Conservation (phyloP, 179 eudicot species). For the Patellifolia procumbens region DNA sequence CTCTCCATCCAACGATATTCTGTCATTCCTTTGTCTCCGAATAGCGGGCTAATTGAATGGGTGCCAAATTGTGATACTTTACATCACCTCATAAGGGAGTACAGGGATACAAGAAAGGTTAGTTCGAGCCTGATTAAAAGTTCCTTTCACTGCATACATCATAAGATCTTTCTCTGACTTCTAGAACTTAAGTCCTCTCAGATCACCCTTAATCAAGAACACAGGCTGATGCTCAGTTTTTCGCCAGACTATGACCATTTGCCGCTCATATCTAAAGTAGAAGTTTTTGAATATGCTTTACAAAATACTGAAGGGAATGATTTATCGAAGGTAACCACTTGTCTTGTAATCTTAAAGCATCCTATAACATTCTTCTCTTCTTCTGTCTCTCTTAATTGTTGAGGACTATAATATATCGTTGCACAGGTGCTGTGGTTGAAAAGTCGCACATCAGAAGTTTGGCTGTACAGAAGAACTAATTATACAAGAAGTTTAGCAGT, state of each 20-base stretch:
- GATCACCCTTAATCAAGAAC: slow-evolving; percentile 95
- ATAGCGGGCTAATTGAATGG: slow-evolving; percentile 98
- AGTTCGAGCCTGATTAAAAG: slow-evolving; percentile 14
- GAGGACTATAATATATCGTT: slow-evolving; percentile 11
- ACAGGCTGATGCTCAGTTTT: slow-evolving; percentile 83
- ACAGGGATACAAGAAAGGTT: slow-evolving; percentile 98
- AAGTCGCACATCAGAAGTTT: slow-evolving; percentile 97
- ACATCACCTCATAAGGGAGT: slow-evolving; percentile 94
- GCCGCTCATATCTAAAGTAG: slow-evolving; percentile 95
- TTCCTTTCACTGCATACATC: slow-evolving; percentile 8
- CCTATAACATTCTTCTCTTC: slow-evolving; percentile 5
- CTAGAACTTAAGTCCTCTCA: slow-evolving; percentile 38
- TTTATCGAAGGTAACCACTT: slow-evolving; percentile 65
- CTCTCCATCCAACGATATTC: slow-evolving; percentile 86
- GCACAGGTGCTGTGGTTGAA: slow-evolving; percentile 93
- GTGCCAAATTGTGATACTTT: slow-evolving; percentile 97
- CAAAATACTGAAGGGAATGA: slow-evolving; percentile 96
- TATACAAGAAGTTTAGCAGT: slow-evolving; percentile 99
- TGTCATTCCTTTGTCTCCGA: slow-evolving; percentile 95
- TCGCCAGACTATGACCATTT: slow-evolving; percentile 94
- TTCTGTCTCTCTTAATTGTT: slow-evolving; percentile 3
- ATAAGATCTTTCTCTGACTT: slow-evolving; percentile 18
- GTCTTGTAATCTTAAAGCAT: slow-evolving; percentile 1
- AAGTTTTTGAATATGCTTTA: slow-evolving; percentile 89
- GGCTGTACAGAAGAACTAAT: slow-evolving; percentile 95